A percentile compares a stretch with the other conserved stretches of the same genome.
phyloP scores from a whole-genome alignment of 352 stramenopile species.

The Salisapilia sapeloensis region DNA sequence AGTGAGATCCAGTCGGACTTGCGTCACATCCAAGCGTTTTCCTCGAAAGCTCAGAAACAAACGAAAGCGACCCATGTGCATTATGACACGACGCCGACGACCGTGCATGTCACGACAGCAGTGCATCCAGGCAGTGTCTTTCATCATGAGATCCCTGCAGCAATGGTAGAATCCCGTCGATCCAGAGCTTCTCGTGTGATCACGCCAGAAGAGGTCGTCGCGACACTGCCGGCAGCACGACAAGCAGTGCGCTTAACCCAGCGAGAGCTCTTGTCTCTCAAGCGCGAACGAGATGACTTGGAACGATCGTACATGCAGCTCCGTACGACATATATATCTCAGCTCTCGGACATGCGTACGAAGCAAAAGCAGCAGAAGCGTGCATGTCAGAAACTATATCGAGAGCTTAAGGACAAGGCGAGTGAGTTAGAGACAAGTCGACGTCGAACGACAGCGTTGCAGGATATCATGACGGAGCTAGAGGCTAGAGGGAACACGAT shows the following conservation, averaged over 20 bases:
- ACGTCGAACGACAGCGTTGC: conserved; percentile 45
- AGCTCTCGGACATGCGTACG: conserved; percentile 43
- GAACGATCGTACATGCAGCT: conserved; percentile 53
- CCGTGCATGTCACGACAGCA: neutral
- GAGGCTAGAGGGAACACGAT: conserved; percentile 32
- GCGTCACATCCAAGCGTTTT: conserved; percentile 20
- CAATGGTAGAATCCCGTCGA: too few species aligned
- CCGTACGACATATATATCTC: conserved; percentile 38
- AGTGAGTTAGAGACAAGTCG: conserved; percentile 47
- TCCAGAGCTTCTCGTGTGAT: conserved; percentile 24
- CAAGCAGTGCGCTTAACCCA: conserved; percentile 62
- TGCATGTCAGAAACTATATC: conserved; percentile 20
- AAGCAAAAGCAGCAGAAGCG: conserved; percentile 58
- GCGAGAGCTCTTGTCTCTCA: conserved; percentile 41
- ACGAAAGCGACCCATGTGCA: too few species aligned
- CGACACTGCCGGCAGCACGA: conserved; percentile 39
- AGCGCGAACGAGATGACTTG: conserved; percentile 58
- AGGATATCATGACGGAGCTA: conserved; percentile 71
- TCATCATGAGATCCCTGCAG: too few species aligned
- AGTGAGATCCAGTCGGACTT: conserved; percentile 35
- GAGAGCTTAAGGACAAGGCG: conserved; percentile 26
- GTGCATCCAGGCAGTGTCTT: too few species aligned
- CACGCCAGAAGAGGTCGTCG: conserved; percentile 54
- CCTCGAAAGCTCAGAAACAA: neutral
- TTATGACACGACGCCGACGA: conserved; percentile 1